These are phyloP conservation scores for Parmales sp. DNA, from an alignment of 108 stramenopile species.

Conservation along the genomic window DNA sequence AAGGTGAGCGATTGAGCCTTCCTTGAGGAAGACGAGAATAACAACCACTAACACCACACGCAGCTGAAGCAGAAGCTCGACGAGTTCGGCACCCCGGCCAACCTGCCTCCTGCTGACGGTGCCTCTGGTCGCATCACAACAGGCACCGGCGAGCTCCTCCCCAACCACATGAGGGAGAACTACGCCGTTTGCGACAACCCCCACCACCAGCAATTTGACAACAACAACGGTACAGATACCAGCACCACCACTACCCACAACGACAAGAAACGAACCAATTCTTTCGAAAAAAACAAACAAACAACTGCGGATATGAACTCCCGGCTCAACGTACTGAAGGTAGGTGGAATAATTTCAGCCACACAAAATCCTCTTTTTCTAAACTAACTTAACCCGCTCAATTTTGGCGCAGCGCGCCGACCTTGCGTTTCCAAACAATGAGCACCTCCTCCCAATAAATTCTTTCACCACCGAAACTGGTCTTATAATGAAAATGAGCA, in stretches of 20 bases:
- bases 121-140: slow-evolving; percentile 35
- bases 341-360: too few relatives aligned
- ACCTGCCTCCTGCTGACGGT: slow-evolving; percentile 34
- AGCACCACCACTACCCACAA: too few relatives aligned
- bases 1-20: slow-evolving; percentile 54
- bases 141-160: slow-evolving; percentile 26
- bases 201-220: neutral
- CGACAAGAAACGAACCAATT: too few relatives aligned
- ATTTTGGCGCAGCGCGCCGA: too few relatives aligned
- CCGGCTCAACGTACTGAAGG: neutral
- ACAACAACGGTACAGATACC: too few relatives aligned
- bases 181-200: slow-evolving; percentile 22
- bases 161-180: slow-evolving; percentile 22
- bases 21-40: too few relatives aligned
- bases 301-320: too few relatives aligned
- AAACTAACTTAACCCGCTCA: too few relatives aligned
- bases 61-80: slow-evolving; percentile 30
- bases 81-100: slow-evolving; percentile 36
- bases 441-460: slow-evolving; percentile 31
- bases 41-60: neutral
- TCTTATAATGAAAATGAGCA: slow-evolving; percentile 13
- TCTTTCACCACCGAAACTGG: slow-evolving; percentile 34
- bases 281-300: too few relatives aligned
- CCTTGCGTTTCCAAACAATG: slow-evolving; percentile 40
- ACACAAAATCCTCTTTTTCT: too few relatives aligned